Base-by-base conservation (phyloP, 495 filamentous ascomycete genomes). In the Aspergillus sparsus region DNA sequence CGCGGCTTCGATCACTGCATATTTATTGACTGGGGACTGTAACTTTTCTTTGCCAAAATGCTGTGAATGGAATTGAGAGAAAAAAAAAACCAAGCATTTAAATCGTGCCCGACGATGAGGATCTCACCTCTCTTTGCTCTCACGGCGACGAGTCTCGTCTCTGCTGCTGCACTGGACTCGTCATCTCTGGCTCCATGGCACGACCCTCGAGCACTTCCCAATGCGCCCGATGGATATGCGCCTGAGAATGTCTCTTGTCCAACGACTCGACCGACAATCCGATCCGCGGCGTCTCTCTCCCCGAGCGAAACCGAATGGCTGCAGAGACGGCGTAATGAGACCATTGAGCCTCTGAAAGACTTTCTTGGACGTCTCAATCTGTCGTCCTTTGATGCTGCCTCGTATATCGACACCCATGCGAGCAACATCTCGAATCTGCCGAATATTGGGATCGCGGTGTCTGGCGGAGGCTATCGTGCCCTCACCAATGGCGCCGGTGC, bases 401-500 rank as follows among this genome's bases (percentile, higher is more conserved):
- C 67, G 11, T 96, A 90, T 66, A 80, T 96, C 69, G 76, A 66
- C 8, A 72, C 83, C 55, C 21, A 27, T 27, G 21, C 21, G 21
- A 3, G 21, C 21, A 27, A 27, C 21, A 3, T 27, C 21, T 63
- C 70, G 36, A 68, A 74, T 60, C 74, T 80, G 51, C 84, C 71
- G 57, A 87, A 74, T 80, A 85, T 66, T 32, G 89, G 83, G 49
- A 72, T 78, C 37, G 74, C 67, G 0, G 59, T 76, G 6, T 83
- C 81, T 7, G 82, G 82, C 16, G 82, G 82, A 53, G 91, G 91
- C 10, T 92, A 91, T 66, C 75, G 89, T 52, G 91, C 91, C 1
- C 74, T 91, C 65, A 73, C 91, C 77, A 93, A 87, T 63, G 91
- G 90, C 13, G 91, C 84, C 31, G 91, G 91, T 21, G 87, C 86